Percentiles rank a stretch among this genome's conserved stretches.
Evolutionary conservation across 2,329 filamentous ascomycete species (phyloP).

Genomic region (Fusarium ambrosium): DNA sequence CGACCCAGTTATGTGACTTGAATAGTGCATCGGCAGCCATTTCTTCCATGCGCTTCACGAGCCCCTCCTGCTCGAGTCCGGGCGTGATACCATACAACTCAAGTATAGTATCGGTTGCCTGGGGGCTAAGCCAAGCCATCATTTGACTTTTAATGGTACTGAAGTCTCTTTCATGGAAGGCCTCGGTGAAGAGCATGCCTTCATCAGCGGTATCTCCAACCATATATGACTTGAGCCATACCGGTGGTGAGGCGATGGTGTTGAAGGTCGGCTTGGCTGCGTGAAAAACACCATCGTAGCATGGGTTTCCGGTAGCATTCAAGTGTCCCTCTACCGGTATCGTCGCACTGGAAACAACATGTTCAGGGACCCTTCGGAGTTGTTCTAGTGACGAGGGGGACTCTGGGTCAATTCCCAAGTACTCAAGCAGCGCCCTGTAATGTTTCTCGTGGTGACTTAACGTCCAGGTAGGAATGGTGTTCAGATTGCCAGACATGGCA

Average conservation of each 20-base stretch:
- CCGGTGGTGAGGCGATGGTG: conserved; percentile 12
- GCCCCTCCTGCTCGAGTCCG: background rate
- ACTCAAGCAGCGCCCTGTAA: conserved; percentile 20
- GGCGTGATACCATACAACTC: conserved; percentile 18
- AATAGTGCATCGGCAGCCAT: conserved; percentile 25
- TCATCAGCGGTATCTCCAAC: conserved; percentile 29
- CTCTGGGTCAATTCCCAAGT: conserved; percentile 22
- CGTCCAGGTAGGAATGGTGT: conserved; percentile 21
- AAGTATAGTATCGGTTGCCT: conserved; percentile 9
- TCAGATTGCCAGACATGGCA: conserved; percentile 28
- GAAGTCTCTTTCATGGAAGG: background rate
- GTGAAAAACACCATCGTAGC: conserved; percentile 27
- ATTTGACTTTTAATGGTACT: background rate
- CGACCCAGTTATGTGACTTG: conserved; percentile 28
- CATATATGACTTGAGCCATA: conserved; percentile 30
- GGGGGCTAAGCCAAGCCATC: background rate
- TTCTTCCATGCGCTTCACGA: conserved; percentile 12
- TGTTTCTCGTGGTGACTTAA: conserved; percentile 25
- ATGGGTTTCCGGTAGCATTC: conserved; percentile 28
- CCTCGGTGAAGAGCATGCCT: conserved; percentile 29
- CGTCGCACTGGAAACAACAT: conserved; percentile 18
- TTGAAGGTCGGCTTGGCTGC: background rate
- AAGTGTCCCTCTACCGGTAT: conserved; percentile 21
- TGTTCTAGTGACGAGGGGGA: conserved; percentile 17
- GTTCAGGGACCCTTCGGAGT: conserved; percentile 20